These are phyloP conservation scores for Mucor plumbeus DNA, from an alignment of 371 early-diverging fungal genomes.

Conservation along the genomic window DNA sequence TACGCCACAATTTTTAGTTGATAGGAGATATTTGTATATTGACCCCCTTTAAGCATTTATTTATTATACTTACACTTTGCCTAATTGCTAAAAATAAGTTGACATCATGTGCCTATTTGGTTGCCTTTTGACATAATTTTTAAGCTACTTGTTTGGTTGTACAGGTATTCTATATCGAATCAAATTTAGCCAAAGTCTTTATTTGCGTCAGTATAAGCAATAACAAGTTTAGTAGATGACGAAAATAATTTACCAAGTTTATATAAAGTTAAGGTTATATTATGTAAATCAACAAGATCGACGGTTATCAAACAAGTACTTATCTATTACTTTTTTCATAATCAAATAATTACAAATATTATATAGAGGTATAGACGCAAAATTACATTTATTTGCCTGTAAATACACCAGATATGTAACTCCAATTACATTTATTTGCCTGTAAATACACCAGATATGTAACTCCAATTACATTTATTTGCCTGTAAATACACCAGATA, in stretches of 20 bases:
- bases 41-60: not conserved
- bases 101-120: not conserved
- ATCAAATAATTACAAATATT: no score
- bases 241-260: not conserved
- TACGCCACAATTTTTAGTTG: not conserved
- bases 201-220: not conserved
- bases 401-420: no score
- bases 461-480: no score
- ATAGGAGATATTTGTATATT: not conserved
- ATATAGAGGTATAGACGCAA: no score
- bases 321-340: no score
- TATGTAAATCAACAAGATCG: conserved; percentile 1
- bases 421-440: no score
- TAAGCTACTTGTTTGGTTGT: not conserved
- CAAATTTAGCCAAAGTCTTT: not conserved
- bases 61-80: not conserved
- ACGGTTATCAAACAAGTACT: not conserved
- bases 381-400: no score
- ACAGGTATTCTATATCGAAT: not conserved
- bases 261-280: conserved; percentile 3
- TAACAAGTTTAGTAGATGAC: not conserved
- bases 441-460: no score
- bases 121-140: not conserved
- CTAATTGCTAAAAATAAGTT: not conserved
- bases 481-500: no score